Evolutionary conservation across 73 alveolate species (phyloP).

Genomic region (Tetrahymena borealis): DNA sequence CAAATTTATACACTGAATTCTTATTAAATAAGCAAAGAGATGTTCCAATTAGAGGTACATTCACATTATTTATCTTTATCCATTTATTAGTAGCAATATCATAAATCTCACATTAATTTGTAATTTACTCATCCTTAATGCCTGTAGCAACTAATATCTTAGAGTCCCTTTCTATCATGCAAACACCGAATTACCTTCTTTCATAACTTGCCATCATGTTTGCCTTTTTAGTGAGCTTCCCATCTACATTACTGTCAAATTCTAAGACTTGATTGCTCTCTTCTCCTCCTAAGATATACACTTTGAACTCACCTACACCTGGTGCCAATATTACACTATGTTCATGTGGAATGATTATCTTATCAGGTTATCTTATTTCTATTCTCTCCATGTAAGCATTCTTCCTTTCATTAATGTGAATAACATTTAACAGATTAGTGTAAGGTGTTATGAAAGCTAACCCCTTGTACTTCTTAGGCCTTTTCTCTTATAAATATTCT

Average conservation of each 20-base stretch:
- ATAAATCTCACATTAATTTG: background rate
- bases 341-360: background rate
- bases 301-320: background rate
- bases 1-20: background rate
- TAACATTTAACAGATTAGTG: background rate
- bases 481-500: background rate
- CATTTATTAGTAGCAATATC: background rate
- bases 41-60: background rate
- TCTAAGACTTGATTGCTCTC: background rate
- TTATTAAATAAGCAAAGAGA: background rate
- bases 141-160: background rate
- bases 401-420: background rate
- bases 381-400: background rate
- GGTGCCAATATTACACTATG: background rate
- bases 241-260: background rate
- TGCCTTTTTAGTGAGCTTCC: background rate
- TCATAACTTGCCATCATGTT: background rate
- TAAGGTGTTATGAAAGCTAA: background rate
- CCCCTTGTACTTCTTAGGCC: background rate
- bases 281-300: background rate
- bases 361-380: background rate
- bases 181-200: background rate
- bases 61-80: background rate
- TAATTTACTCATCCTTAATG: background rate
- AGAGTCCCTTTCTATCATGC: background rate